phyloP scores from a whole-genome alignment of 495 filamentous ascomycete genomes.

The Hypoxylon fragiforme region DNA sequence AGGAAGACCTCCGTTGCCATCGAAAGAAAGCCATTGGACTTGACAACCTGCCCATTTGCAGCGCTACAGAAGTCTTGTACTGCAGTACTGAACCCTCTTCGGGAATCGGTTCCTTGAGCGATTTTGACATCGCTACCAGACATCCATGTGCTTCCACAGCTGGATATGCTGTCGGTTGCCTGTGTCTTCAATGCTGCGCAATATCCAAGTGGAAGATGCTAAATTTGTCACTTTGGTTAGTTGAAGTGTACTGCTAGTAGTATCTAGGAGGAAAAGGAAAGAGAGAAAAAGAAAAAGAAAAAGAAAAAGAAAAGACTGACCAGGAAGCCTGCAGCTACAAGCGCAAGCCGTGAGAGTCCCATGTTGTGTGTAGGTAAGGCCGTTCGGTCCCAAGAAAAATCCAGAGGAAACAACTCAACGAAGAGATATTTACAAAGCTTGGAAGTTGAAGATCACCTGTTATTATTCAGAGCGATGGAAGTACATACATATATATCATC shows the following conservation, averaged over 20 bases:
- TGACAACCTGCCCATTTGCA: conserved; percentile 30
- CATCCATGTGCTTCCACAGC: conserved; percentile 37
- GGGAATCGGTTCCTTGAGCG: conserved; percentile 31
- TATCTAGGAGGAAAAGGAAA: no score
- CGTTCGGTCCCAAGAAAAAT: no score
- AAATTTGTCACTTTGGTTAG: no score
- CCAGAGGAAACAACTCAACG: no score
- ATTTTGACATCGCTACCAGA: conserved; percentile 33
- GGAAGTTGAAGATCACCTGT: background rate
- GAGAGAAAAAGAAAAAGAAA: no score
- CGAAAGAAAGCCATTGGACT: conserved; percentile 33
- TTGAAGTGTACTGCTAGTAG: no score
- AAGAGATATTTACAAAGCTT: no score
- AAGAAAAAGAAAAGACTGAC: no score
- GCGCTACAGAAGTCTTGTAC: conserved; percentile 33
- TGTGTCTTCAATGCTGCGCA: background rate
- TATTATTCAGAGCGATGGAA: no score
- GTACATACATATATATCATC: no score
- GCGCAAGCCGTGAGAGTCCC: conserved; percentile 10
- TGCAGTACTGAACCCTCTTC: conserved; percentile 31
- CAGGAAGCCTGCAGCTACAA: conserved; percentile 8
- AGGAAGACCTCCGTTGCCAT: conserved; percentile 39
- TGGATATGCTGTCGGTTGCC: conserved; percentile 35
- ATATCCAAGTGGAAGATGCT: conserved; percentile 8
- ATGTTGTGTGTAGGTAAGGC: conserved; percentile 11